Base-by-base conservation (phyloP, 1,139 yeast species). In the Candida gigantensis region DNA sequence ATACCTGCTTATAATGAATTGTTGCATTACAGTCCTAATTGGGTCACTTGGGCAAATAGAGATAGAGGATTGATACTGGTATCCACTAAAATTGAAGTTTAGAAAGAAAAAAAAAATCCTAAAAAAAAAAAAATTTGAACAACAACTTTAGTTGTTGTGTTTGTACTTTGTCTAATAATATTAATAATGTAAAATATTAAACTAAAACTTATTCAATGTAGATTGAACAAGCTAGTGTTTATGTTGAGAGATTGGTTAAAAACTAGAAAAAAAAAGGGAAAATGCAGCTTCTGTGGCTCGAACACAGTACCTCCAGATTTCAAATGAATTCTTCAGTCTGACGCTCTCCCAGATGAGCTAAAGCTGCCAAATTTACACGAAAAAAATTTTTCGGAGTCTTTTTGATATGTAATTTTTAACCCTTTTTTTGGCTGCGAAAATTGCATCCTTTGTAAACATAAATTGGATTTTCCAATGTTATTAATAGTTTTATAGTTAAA, bases 1-100 rank as follows among this genome's bases (percentile, higher is more conserved):
- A 60, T 86, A 3, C 90, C 94, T 1, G 89, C 92, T 2, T 79
- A 70, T 45, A 79, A 76, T 39, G 95, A 87, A 52, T 55, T 84
- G 29, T 51, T 81, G 33, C 74, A 77, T 44, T 87, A 76, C 50
- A 68, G 85, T 1, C 92, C 95, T 2, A 62, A 67, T 21, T 74
- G 77, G 55, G 73, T 81, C 14, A 72, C 80, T 3, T 81, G 82
- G 73, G 76, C 88, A 15, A 87, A 85, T 50, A 53, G 63, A 44
- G 80, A 73, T 10, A 74, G 77, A 34, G 96, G 96, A 0, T 60
- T 87, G 50, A 82, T 86, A 2, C 70, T 75, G 32, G 72, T 80
- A 11, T 55, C 65, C 18, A 63, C 64, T 39, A 62, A 68, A 42
- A 55, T 77, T 32, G 77, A 71, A 44, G 51, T 77, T 32, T 75